Evolutionary conservation across 1,284 basidiomycete species (phyloP), one percentile per base, ranked within the genome.

Genomic region (Apiotrichum brassicae): DNA sequence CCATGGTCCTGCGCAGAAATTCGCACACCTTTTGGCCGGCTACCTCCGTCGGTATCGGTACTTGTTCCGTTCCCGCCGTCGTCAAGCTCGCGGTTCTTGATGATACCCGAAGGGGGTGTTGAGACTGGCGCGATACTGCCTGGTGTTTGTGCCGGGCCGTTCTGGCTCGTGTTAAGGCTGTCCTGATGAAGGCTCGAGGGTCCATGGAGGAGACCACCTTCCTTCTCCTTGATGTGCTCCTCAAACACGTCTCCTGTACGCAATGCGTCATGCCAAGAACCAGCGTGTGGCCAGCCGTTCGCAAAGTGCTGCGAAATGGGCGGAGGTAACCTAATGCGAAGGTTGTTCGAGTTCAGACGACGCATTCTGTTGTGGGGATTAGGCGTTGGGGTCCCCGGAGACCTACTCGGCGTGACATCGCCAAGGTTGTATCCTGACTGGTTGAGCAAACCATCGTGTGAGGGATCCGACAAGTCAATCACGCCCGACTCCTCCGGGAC

Each of bases 201-300:
- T n/a, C n/a, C n/a, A n/a, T n/a, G n/a, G n/a, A n/a, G n/a, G n/a
- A n/a, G n/a, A n/a, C 36, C 22, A 18, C 14, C 14, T 6, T 18
- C 20, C 6, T 34, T 33, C 4, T 18, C 32, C 26, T 24, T 43
- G 11, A 25, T 30, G 28, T 30, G 28, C 20, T 61, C 63, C 18
- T 62, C 56, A 23, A 66, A 67, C 22, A 46, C 35, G 16, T 34
- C 43, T 14, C 57, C 53, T 25, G 61, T 63, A 35, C 67, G 63
- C 24, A 68, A 42, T 4, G 66, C 67, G 40, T 70, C 63, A 48
- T 70, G 66, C 69, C 69, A 71, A n/a, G 57, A 64, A 7, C 69
- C 69, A 7, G 66, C 66, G 46, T 70, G 67, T 4, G 63, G 64
- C 66, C 66, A 67, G 12, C 65, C 64, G 24, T 66, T 49, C 7